These are phyloP conservation scores for Mentha longifolia DNA, from an alignment of 257 asterid species.

Conservation along the genomic window DNA sequence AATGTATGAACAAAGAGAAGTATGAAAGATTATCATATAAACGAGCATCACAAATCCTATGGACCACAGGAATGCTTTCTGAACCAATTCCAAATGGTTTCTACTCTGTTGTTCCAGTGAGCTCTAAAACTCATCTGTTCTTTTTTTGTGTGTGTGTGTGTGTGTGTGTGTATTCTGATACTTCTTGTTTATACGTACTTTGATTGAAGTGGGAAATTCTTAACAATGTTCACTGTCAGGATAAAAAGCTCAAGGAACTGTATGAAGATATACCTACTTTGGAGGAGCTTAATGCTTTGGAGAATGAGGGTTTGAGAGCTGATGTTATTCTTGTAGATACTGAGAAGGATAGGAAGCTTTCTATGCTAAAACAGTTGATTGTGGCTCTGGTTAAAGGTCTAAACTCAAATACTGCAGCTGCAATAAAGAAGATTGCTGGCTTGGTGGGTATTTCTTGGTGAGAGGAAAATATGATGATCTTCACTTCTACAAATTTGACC, in stretches of 20 bases:
- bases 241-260: constrained; percentile 84
- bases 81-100: constrained; percentile 95
- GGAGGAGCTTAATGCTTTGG: constrained; percentile 86
- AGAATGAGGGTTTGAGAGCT: constrained; percentile 76
- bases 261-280: constrained; percentile 82
- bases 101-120: constrained; percentile 92
- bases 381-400: constrained; percentile 86
- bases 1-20: constrained; percentile 47
- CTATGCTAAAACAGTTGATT: constrained; percentile 83
- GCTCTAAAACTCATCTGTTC: constrained; percentile 41
- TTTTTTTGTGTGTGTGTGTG: too few relatives aligned
- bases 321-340: constrained; percentile 90
- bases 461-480: constrained; percentile 12
- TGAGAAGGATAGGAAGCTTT: constrained; percentile 85
- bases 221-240: constrained; percentile 51
- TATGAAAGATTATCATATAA: constrained; percentile 48
- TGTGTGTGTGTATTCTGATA: constrained; percentile 6
- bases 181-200: background rate
- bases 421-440: constrained; percentile 94
- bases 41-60: constrained; percentile 83
- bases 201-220: constrained; percentile 5
- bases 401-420: constrained; percentile 75
- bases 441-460: constrained; percentile 63
- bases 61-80: constrained; percentile 90
- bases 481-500: constrained; percentile 27